Evolutionary conservation across 805 yeast genomes (phyloP).

Genomic region (Lipomyces kockii): DNA sequence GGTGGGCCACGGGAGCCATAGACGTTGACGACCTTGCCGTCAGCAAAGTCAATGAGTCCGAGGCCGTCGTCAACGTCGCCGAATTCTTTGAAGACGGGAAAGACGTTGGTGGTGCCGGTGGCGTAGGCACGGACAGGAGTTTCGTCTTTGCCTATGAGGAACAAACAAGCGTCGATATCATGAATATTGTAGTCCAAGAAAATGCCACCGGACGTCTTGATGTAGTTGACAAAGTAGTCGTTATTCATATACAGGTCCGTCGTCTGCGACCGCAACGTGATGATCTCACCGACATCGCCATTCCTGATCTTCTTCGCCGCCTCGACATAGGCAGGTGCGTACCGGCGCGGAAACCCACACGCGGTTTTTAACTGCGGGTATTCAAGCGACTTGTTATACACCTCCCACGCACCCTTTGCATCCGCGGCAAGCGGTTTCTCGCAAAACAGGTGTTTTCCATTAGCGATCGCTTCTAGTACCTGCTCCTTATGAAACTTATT

Average conservation of each 20-base stretch:
- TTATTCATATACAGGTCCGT: constrained; percentile 27
- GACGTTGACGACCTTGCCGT: constrained; percentile 27
- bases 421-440: constrained; percentile 35
- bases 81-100: constrained; percentile 35
- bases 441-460: constrained; percentile 34
- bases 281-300: constrained; percentile 36
- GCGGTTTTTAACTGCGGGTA: constrained; percentile 34
- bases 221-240: constrained; percentile 33
- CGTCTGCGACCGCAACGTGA: constrained; percentile 36
- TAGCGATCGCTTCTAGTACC: constrained; percentile 28
- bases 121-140: constrained; percentile 34
- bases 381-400: constrained; percentile 24
- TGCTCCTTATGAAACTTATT: constrained; percentile 32
- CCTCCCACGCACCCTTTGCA: constrained; percentile 34
- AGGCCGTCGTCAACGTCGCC: constrained; percentile 39
- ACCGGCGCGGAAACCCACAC: constrained; percentile 39
- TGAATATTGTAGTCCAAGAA: constrained; percentile 39
- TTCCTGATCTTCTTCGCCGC: constrained; percentile 30
- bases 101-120: constrained; percentile 36
- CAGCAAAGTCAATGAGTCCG: constrained; percentile 35
- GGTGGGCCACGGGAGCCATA: constrained; percentile 39
- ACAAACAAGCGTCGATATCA: constrained; percentile 38
- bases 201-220: constrained; percentile 39
- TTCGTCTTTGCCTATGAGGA: constrained; percentile 33
- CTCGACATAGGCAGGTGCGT: constrained; percentile 29